A percentile compares a stretch with the other conserved stretches of the same genome.
Conservation (phyloP, 495 filamentous ascomycete species). For the Xylaria scruposa region DNA sequence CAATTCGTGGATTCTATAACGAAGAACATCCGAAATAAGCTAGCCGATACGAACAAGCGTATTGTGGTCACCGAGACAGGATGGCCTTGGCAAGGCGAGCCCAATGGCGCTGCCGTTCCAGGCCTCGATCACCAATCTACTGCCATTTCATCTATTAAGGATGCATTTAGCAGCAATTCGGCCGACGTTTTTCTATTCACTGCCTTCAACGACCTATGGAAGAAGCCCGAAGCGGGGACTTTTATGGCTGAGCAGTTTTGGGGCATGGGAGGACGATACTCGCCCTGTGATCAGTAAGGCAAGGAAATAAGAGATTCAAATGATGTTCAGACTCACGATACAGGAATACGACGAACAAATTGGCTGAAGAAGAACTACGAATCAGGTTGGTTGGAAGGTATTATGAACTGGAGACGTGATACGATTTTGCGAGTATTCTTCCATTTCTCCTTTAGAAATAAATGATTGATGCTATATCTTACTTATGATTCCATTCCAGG, state of each 20-base stretch:
- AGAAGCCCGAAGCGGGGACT: slow-evolving; percentile 66
- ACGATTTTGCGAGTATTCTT: slow-evolving; percentile 37
- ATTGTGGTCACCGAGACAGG: slow-evolving; percentile 73
- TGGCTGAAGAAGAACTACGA: slow-evolving; percentile 31
- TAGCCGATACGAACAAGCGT: slow-evolving; percentile 43
- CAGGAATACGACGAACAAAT: slow-evolving; percentile 33
- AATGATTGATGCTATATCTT: slow-evolving; percentile 26
- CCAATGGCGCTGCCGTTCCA: slow-evolving; percentile 71
- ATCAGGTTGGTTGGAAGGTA: slow-evolving; percentile 28
- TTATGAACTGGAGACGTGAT: slow-evolving; percentile 30
- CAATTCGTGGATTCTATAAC: slow-evolving; percentile 66
- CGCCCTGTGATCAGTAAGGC: slow-evolving; percentile 34
- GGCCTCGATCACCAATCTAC: slow-evolving; percentile 64
- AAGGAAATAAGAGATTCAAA: background rate
- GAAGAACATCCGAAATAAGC: slow-evolving; percentile 43
- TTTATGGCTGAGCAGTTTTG: slow-evolving; percentile 76
- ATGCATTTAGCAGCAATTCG: slow-evolving; percentile 52
- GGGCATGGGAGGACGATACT: slow-evolving; percentile 60
- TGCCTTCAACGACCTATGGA: slow-evolving; percentile 81
- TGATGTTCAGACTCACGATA: slow-evolving; percentile 28
- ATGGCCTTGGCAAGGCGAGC: slow-evolving; percentile 74
- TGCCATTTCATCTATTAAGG: slow-evolving; percentile 69
- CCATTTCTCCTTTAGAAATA: slow-evolving; percentile 25
- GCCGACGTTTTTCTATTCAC: slow-evolving; percentile 71
- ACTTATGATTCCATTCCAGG: background rate